These are phyloP conservation scores for Haematococcus lacustris DNA, from an alignment of 139 green algal genomes.

Conservation along the genomic window DNA sequence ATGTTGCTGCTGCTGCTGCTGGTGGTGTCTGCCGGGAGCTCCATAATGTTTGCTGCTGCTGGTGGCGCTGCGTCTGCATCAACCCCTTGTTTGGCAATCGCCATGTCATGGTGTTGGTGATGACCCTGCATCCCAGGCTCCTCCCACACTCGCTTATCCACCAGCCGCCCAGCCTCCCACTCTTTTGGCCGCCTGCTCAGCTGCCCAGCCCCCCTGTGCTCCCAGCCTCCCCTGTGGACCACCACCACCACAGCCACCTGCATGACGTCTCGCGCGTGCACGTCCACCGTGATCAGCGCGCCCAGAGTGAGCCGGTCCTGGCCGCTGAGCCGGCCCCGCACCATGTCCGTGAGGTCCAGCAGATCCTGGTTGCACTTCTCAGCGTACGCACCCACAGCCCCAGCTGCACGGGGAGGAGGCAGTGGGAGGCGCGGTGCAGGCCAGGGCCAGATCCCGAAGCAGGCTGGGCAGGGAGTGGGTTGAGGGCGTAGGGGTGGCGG, in stretches of 20 bases:
- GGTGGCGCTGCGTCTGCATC: too few species aligned
- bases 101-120: too few species aligned
- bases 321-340: slow-evolving; percentile 43
- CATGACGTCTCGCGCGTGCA: slow-evolving; percentile 69
- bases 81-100: too few species aligned
- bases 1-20: too few species aligned
- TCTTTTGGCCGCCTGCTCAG: neutral
- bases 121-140: too few species aligned
- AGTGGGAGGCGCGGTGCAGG: neutral
- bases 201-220: neutral
- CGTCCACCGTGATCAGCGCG: slow-evolving; percentile 74
- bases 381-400: slow-evolving; percentile 29
- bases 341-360: slow-evolving; percentile 69
- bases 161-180: neutral
- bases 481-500: neutral
- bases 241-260: slow-evolving; percentile 26
- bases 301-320: slow-evolving; percentile 64
- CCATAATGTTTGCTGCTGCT: too few species aligned
- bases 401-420: neutral
- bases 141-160: neutral
- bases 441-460: too few species aligned
- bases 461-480: neutral
- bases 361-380: slow-evolving; percentile 55
- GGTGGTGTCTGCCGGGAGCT: too few species aligned
- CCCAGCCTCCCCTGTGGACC: neutral